Conservation (phyloP, 1,284 basidiomycete genomes). For the Trichosporon inkin region DNA sequence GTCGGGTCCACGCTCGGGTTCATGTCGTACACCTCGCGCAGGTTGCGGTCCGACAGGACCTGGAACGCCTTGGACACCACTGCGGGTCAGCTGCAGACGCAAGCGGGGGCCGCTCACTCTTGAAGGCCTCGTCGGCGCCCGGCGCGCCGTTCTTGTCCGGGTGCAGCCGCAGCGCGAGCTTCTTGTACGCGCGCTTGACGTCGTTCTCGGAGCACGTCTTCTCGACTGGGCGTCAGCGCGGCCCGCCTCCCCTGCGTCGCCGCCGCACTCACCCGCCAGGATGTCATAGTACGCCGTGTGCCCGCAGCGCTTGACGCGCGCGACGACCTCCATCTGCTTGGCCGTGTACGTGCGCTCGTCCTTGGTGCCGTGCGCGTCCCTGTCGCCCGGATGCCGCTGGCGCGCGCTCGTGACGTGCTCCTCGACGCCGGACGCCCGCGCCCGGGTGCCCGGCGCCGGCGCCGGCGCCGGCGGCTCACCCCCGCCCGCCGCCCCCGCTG, state of each 20-base stretch:
- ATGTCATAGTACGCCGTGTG: constrained; percentile 93
- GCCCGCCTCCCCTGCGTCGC: not conserved
- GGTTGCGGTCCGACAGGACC: constrained; percentile 86
- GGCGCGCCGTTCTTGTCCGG: constrained; percentile 98
- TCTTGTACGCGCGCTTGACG: constrained; percentile 95
- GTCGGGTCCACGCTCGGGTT: constrained; percentile 79
- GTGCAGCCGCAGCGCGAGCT: constrained; percentile 90
- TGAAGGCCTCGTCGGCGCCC: constrained; percentile 98
- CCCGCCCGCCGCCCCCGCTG: too few relatives aligned
- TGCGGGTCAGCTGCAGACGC: constrained; percentile 43
- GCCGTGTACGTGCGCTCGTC: constrained; percentile 82
- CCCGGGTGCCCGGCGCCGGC: too few relatives aligned
- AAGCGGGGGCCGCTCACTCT: constrained; percentile 62
- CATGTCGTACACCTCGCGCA: constrained; percentile 86
- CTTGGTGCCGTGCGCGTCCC: constrained; percentile 6
- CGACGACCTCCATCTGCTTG: constrained; percentile 81
- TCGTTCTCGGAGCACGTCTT: constrained; percentile 82
- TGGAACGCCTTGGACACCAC: constrained; percentile 99
- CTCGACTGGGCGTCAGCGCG: constrained; percentile 55
- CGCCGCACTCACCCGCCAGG: constrained; percentile 58
- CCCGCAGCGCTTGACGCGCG: constrained; percentile 78
- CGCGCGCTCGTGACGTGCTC: constrained; percentile 47
- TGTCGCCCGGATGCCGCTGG: constrained; percentile 21
- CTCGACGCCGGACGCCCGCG: constrained; percentile 42
- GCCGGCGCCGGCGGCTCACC: too few relatives aligned